These are phyloP conservation scores for Begonia fuchsioides DNA, from an alignment of 306 rosid genomes.

Conservation along the genomic window DNA sequence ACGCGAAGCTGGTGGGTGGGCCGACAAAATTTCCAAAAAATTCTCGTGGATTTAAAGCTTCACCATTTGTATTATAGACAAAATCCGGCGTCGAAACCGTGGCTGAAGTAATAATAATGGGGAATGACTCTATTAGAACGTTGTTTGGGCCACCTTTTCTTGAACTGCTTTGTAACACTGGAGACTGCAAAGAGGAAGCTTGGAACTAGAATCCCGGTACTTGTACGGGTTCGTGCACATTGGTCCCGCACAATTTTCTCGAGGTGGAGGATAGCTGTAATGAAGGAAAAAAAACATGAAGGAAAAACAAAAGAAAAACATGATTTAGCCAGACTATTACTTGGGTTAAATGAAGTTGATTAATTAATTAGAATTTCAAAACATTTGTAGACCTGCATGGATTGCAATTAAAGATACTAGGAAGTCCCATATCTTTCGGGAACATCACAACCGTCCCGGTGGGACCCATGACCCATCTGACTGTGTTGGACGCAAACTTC, in stretches of 20 bases:
- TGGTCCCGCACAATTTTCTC: constrained; percentile 77
- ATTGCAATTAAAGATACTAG: constrained; percentile 39
- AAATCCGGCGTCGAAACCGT: no score
- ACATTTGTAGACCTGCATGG: constrained; percentile 18
- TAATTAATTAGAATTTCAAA: background rate
- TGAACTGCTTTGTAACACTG: constrained; percentile 70
- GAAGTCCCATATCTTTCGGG: constrained; percentile 75
- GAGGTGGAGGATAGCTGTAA: constrained; percentile 84
- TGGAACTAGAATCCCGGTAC: constrained; percentile 74
- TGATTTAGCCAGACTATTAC: no score
- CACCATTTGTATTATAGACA: no score
- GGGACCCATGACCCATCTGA: constrained; percentile 62
- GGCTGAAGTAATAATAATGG: no score
- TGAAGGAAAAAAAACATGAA: constrained; percentile 1
- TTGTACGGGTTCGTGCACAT: constrained; percentile 62
- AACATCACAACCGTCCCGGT: constrained; percentile 57
- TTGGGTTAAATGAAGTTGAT: no score
- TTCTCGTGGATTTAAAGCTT: no score
- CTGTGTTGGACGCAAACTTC: constrained; percentile 44
- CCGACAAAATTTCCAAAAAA: no score
- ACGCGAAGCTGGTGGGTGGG: no score
- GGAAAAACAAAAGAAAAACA: background rate
- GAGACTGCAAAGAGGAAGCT: constrained; percentile 91
- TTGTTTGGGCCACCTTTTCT: constrained; percentile 15
- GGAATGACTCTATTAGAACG: no score